A percentile compares a stretch with the other conserved stretches of the same genome.
phyloP scores from a whole-genome alignment of 805 yeast species.

The Cyberlindnera mississippiensis region DNA sequence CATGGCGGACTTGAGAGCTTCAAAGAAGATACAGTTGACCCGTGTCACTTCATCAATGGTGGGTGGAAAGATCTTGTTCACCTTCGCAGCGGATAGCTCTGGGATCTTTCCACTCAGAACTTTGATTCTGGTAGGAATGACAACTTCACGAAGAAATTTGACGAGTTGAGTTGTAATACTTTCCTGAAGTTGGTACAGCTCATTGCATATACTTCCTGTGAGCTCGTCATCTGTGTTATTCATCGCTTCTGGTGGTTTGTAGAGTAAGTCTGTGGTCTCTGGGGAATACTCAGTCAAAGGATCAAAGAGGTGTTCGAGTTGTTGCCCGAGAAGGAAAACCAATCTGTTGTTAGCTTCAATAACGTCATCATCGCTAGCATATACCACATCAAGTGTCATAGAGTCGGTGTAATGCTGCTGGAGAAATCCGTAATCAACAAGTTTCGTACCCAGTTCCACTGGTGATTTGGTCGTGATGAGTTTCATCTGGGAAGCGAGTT shows the following conservation, averaged over 20 bases:
- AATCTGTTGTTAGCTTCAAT: slow-evolving; percentile 69
- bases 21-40: slow-evolving; percentile 79
- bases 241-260: slow-evolving; percentile 50
- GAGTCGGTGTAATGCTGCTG: slow-evolving; percentile 48
- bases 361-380: slow-evolving; percentile 47
- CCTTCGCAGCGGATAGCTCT: slow-evolving; percentile 53
- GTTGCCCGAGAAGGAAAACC: slow-evolving; percentile 77
- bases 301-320: slow-evolving; percentile 82
- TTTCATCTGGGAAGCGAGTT: slow-evolving; percentile 61
- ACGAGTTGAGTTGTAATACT: slow-evolving; percentile 66
- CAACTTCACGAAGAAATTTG: slow-evolving; percentile 68
- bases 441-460: slow-evolving; percentile 47
- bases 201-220: slow-evolving; percentile 55
- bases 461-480: slow-evolving; percentile 53
- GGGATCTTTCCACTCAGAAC: slow-evolving; percentile 54
- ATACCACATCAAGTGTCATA: slow-evolving; percentile 68
- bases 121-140: slow-evolving; percentile 72
- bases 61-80: slow-evolving; percentile 86
- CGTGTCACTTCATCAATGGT: slow-evolving; percentile 92
- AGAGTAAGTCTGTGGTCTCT: slow-evolving; percentile 71
- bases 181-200: slow-evolving; percentile 67
- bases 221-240: slow-evolving; percentile 32
- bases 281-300: slow-evolving; percentile 91
- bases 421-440: slow-evolving; percentile 56
- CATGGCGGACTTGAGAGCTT: slow-evolving; percentile 62